Conservation (phyloP, 1,284 basidiomycete species). For the Cryptococcus neoformans region DNA sequence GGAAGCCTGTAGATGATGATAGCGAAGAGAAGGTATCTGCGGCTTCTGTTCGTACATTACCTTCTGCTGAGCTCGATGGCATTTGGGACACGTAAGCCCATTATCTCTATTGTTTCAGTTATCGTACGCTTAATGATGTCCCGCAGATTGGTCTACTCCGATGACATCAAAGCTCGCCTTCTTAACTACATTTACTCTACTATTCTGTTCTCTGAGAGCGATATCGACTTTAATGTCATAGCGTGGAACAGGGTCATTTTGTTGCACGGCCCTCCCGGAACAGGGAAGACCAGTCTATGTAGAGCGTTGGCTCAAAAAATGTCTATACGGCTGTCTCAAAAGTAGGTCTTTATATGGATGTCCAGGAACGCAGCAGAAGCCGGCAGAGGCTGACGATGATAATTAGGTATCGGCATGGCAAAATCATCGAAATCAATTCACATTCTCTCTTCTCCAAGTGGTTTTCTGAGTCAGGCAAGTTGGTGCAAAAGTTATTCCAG, state of each 20-base stretch:
- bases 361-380: not conserved
- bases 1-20: slow-evolving; percentile 48
- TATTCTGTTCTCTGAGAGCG: slow-evolving; percentile 79
- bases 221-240: slow-evolving; percentile 87
- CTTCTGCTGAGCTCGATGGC: slow-evolving; percentile 77
- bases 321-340: slow-evolving; percentile 78
- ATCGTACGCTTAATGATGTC: not conserved
- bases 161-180: slow-evolving; percentile 82
- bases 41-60: slow-evolving; percentile 80
- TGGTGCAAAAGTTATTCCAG: slow-evolving; percentile 90
- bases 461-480: slow-evolving; percentile 98
- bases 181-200: slow-evolving; percentile 95
- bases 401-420: slow-evolving; percentile 73
- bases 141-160: slow-evolving; percentile 76
- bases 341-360: slow-evolving; percentile 53
- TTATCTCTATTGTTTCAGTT: not conserved
- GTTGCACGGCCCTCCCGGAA: slow-evolving; percentile 95
- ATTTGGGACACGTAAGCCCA: slow-evolving; percentile 64
- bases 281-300: slow-evolving; percentile 95
- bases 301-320: slow-evolving; percentile 94
- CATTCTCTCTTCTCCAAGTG: slow-evolving; percentile 94
- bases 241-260: slow-evolving; percentile 92
- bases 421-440: slow-evolving; percentile 94
- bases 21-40: slow-evolving; percentile 75
- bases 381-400: not conserved